A percentile compares a stretch with the other conserved stretches of the same genome.
These are phyloP conservation scores for Alliaria petiolata DNA, from an alignment of 345 rosid genomes.

Conservation along the genomic window DNA sequence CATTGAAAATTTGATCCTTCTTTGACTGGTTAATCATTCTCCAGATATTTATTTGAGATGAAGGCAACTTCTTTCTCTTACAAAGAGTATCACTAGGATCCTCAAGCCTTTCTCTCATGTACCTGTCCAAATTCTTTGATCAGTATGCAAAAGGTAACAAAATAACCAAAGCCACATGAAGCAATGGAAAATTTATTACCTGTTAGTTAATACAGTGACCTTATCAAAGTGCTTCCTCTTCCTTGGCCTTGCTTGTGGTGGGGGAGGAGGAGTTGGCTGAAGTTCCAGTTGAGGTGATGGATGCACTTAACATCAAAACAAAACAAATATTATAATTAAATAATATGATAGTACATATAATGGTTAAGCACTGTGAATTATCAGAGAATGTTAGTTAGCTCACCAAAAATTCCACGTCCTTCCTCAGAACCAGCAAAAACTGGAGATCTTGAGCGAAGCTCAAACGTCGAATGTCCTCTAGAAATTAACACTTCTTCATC, in stretches of 20 bases:
- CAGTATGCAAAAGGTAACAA: slow-evolving; percentile 8
- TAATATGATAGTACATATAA: neutral
- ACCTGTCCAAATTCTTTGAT: slow-evolving; percentile 36
- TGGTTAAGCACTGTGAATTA: neutral
- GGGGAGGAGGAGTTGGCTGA: slow-evolving; percentile 64
- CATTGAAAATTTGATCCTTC: slow-evolving; percentile 51
- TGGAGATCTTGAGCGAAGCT: slow-evolving; percentile 46
- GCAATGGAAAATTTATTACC: slow-evolving; percentile 35
- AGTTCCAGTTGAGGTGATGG: slow-evolving; percentile 53
- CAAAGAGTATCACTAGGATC: slow-evolving; percentile 49
- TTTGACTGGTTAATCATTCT: slow-evolving; percentile 42
- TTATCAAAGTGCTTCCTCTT: slow-evolving; percentile 59
- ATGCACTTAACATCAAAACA: slow-evolving; percentile 39
- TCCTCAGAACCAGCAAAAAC: slow-evolving; percentile 39
- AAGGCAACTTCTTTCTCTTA: slow-evolving; percentile 45
- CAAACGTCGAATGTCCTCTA: slow-evolving; percentile 38
- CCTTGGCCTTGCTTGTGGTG: slow-evolving; percentile 29
- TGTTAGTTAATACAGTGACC: slow-evolving; percentile 52
- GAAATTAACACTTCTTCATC: slow-evolving; percentile 45
- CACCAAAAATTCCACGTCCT: slow-evolving; percentile 47
- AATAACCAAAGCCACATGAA: neutral
- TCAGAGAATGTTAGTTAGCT: slow-evolving; percentile 21
- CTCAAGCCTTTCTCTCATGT: slow-evolving; percentile 52
- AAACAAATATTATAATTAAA: neutral
- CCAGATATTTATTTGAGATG: slow-evolving; percentile 54